These are phyloP conservation scores for Paecilomyces variotii DNA, from an alignment of 2,329 filamentous ascomycete genomes.

Conservation along the genomic window DNA sequence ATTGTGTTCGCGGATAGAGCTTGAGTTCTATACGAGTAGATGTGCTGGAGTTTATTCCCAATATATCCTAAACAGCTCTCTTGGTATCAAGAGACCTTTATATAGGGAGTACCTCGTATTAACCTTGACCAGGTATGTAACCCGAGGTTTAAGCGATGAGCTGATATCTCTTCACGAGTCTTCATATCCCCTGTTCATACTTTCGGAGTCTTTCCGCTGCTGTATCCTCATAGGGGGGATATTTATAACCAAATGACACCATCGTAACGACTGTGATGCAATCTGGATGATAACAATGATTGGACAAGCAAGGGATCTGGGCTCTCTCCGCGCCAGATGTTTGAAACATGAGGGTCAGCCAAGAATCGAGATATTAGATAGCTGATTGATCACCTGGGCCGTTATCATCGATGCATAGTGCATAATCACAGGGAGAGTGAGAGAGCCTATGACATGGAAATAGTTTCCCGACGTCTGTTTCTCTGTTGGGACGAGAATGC, in stretches of 20 bases:
- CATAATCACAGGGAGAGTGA: not conserved
- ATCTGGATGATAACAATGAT: not conserved
- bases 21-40: not conserved
- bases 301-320: not conserved
- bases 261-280: not conserved
- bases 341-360: no score
- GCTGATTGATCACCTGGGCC: not conserved
- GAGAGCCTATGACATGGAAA: not conserved
- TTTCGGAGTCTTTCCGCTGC: not conserved
- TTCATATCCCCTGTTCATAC: not conserved
- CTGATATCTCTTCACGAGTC: not conserved
- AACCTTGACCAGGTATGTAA: not conserved
- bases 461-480: not conserved
- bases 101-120: not conserved
- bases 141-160: not conserved
- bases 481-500: not conserved
- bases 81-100: not conserved
- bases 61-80: not conserved
- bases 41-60: not conserved
- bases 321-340: not conserved
- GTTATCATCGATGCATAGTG: not conserved
- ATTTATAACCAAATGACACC: not conserved
- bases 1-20: not conserved
- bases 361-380: not conserved
- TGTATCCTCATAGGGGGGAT: not conserved